A percentile compares a stretch with the other conserved stretches of the same genome.
Conservation (phyloP, 2,329 filamentous ascomycete species). For the Bipolaris victoriae region DNA sequence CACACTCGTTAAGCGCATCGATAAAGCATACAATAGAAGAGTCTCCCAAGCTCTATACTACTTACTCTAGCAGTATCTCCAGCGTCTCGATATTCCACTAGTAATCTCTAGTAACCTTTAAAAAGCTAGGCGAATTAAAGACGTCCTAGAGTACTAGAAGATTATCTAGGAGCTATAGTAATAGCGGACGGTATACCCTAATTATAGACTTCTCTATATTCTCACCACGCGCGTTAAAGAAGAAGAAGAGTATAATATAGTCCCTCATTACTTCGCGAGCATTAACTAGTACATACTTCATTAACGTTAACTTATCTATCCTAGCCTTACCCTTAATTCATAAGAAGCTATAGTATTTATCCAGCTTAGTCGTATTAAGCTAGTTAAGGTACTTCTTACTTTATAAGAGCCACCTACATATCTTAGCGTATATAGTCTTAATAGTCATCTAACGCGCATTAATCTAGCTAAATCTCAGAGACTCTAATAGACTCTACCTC, state of each 20-base stretch:
- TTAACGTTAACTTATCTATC: constrained; percentile 52
- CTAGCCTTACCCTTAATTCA: constrained; percentile 54
- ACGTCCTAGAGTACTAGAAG: constrained; percentile 16
- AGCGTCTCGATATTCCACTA: constrained; percentile 23
- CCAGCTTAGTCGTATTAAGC: constrained; percentile 39
- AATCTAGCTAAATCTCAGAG: constrained; percentile 49
- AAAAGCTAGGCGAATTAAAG: constrained; percentile 10
- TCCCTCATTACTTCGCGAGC: constrained; percentile 16
- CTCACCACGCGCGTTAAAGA: constrained; percentile 36
- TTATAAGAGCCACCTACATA: constrained; percentile 53
- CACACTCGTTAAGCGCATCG: constrained; percentile 59
- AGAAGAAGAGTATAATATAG: constrained; percentile 23
- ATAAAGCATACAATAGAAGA: constrained; percentile 34
- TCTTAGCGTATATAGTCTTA: constrained; percentile 46
- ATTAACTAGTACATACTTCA: constrained; percentile 41
- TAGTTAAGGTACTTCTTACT: constrained; percentile 47
- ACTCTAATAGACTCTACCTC: constrained; percentile 34
- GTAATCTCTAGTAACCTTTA: constrained; percentile 10
- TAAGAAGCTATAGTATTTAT: constrained; percentile 50
- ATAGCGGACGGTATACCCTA: constrained; percentile 33
- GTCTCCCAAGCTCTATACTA: constrained; percentile 17
- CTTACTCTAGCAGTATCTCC: constrained; percentile 26
- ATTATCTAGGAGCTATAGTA: constrained; percentile 33
- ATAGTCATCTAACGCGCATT: constrained; percentile 48
- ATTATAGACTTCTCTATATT: constrained; percentile 29